These are phyloP conservation scores for Trichoderma cornu-damae DNA, from an alignment of 2,329 filamentous ascomycete genomes.

Conservation along the genomic window DNA sequence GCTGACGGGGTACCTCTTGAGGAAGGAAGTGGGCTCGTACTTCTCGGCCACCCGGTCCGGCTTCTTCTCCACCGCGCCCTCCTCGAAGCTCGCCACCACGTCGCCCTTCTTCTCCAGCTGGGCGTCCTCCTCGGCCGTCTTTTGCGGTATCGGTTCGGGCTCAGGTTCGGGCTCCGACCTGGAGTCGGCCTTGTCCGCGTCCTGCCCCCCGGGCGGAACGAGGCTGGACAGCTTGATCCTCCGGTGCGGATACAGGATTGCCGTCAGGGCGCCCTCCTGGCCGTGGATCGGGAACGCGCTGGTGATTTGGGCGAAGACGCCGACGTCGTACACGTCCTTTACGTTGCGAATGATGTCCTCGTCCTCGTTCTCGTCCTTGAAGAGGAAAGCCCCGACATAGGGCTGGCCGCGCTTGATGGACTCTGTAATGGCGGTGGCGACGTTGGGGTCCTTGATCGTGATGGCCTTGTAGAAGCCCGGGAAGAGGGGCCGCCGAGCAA, in stretches of 20 bases:
- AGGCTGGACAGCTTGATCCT: slow-evolving; percentile 85
- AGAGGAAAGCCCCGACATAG: slow-evolving; percentile 92
- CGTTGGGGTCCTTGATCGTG: slow-evolving; percentile 88
- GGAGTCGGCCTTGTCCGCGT: slow-evolving; percentile 48
- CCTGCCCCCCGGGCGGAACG: slow-evolving; percentile 59
- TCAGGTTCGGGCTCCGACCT: slow-evolving; percentile 48
- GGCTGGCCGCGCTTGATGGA: slow-evolving; percentile 96
- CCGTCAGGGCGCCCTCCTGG: slow-evolving; percentile 79
- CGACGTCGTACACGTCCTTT: slow-evolving; percentile 90
- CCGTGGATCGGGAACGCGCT: slow-evolving; percentile 89
- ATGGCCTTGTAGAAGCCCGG: slow-evolving; percentile 99
- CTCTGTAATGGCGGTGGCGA: slow-evolving; percentile 87
- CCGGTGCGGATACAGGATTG: slow-evolving; percentile 92
- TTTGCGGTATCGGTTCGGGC: slow-evolving; percentile 56
- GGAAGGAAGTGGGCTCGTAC: slow-evolving; percentile 85
- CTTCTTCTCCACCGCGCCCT: slow-evolving; percentile 61
- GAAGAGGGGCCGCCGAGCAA: slow-evolving; percentile 87
- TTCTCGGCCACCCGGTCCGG: slow-evolving; percentile 46
- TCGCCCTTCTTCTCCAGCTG: slow-evolving; percentile 74
- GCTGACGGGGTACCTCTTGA: slow-evolving; percentile 87
- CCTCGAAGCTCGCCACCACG: slow-evolving; percentile 95
- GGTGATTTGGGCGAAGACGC: slow-evolving; percentile 96
- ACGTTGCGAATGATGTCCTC: slow-evolving; percentile 87
- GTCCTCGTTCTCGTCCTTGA: slow-evolving; percentile 93
- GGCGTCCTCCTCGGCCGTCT: slow-evolving; percentile 48